Conservation (phyloP, 805 yeast genomes). For the Zygosaccharomyces rouxii region DNA sequence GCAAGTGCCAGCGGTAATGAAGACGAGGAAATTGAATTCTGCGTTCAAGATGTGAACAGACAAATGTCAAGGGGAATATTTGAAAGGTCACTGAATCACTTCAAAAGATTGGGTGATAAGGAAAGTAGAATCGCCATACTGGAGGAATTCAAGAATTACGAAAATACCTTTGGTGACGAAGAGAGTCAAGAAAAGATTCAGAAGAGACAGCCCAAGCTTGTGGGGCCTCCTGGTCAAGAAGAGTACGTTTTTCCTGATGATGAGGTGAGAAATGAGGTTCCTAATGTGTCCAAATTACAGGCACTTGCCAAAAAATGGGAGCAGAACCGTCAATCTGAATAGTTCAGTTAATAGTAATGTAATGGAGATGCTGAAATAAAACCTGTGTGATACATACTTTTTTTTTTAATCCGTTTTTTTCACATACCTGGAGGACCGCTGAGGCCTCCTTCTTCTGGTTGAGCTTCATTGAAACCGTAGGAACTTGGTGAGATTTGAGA, state of each 20-base stretch:
- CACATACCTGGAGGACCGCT: constrained; percentile 7
- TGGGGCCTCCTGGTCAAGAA: constrained; percentile 17
- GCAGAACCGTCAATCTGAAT: constrained; percentile 6
- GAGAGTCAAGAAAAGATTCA: constrained; percentile 37
- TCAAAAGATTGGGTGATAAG: constrained; percentile 36
- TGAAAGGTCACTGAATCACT: constrained; percentile 46
- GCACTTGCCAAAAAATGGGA: constrained; percentile 49
- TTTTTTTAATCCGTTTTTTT: constrained; percentile 10
- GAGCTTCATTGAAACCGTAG: not conserved
- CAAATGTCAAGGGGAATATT: constrained; percentile 52
- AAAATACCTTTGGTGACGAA: constrained; percentile 52
- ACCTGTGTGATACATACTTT: constrained; percentile 11
- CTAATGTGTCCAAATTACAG: constrained; percentile 35
- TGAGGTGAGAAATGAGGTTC: constrained; percentile 24
- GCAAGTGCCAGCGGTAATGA: constrained; percentile 34
- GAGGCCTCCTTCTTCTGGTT: not conserved
- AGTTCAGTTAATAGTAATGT: constrained; percentile 1
- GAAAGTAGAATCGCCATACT: constrained; percentile 50
- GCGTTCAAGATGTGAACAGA: constrained; percentile 48
- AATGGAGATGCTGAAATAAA: constrained; percentile 8
- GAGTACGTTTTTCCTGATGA: constrained; percentile 71
- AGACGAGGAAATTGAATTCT: constrained; percentile 44
- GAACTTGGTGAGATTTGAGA: not conserved
- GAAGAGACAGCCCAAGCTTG: constrained; percentile 50
- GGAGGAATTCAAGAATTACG: constrained; percentile 64